Percentiles rank a stretch among this genome's conserved stretches.
Evolutionary conservation across 257 asterid genomes (phyloP).

Genomic region (Gentiana macrophylla): DNA sequence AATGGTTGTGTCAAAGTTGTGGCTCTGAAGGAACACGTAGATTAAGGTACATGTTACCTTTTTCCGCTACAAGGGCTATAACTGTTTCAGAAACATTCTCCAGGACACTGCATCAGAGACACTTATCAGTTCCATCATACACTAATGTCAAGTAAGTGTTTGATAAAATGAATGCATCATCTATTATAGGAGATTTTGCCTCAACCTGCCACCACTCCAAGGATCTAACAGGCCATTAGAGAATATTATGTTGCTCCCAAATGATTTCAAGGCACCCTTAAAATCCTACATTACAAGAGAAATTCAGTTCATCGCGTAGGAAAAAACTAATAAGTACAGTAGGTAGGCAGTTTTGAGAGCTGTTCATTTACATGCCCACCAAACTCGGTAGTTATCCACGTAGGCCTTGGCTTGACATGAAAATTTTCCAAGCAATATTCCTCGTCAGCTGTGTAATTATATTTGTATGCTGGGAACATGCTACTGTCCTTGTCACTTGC

Average conservation of each 20-base stretch:
- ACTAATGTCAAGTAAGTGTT: conserved; percentile 1
- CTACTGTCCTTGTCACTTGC: conserved; percentile 45
- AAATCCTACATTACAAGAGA: conserved; percentile 36
- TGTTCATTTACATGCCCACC: conserved; percentile 68
- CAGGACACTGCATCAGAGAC: conserved; percentile 53
- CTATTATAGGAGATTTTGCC: background rate
- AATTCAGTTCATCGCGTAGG: conserved; percentile 1
- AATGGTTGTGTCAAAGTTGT: too few species aligned
- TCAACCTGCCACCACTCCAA: conserved; percentile 95
- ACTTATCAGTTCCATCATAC: conserved; percentile 7
- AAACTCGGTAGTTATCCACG: conserved; percentile 85
- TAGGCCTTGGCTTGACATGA: conserved; percentile 69
- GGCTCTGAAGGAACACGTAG: background rate
- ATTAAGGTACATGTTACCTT: conserved; percentile 34
- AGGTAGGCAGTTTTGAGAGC: background rate
- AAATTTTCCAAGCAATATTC: conserved; percentile 49
- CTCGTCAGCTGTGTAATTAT: conserved; percentile 35
- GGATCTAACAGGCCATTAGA: conserved; percentile 93
- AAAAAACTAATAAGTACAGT: background rate
- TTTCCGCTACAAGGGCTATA: conserved; percentile 67
- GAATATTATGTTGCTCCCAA: conserved; percentile 91
- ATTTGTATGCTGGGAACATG: conserved; percentile 67
- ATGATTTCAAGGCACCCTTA: conserved; percentile 40
- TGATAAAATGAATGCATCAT: background rate
- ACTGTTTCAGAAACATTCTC: conserved; percentile 65